Base-by-base conservation (phyloP, 2,329 filamentous ascomycete species). In the Aspergillus novofumigatus region DNA sequence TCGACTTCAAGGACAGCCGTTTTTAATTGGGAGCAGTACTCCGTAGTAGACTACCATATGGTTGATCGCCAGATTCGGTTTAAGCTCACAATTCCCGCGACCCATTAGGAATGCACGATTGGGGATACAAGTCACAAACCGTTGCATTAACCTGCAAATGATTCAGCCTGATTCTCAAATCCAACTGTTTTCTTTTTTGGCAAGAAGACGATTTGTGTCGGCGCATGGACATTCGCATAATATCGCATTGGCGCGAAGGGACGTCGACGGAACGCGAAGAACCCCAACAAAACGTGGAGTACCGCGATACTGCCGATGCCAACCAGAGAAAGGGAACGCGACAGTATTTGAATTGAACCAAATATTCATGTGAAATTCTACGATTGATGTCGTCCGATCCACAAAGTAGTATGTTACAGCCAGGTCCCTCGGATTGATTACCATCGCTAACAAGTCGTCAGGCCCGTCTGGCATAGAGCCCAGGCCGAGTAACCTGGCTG, bases 401-500 rank as follows among this genome's bases (percentile, higher is more conserved):
- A 11, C 44, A 47, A 23, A 14, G 11, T 14, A 47, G 44, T 47
- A 14, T 4, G 44, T 47, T 20, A 50, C n/a, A 32, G 26, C 35
- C 54, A 29, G 55, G 23, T 25, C 23, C 21, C 23, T 8, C 44
- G 26, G 17, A 7, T 17, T 47, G 21, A 21, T 23, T 9, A n/a
- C 11, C 44, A 3, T 47, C 8, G 23, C 21, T 47, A 47, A 47
- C 44, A 23, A 35, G 4, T n/a, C 9, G 8, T 25, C 5, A 17
- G 29, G 45, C 28, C 21, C 41, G 17, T 23, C 29, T 54, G 52
- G 41, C 52, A 53, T 41, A 59, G 63, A 62, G 41, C 20, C 52
- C 32, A 51, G 61, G 55, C 59, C 66, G 41, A 67, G 47, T 51
- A 62, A 60, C 58, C 64, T 75, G 60, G 55, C 64, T 25, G 69